Percentiles rank a stretch among this genome's conserved stretches.
Conservation (phyloP, 1,284 basidiomycete genomes). For the Ustanciosporium gigantosporum region DNA sequence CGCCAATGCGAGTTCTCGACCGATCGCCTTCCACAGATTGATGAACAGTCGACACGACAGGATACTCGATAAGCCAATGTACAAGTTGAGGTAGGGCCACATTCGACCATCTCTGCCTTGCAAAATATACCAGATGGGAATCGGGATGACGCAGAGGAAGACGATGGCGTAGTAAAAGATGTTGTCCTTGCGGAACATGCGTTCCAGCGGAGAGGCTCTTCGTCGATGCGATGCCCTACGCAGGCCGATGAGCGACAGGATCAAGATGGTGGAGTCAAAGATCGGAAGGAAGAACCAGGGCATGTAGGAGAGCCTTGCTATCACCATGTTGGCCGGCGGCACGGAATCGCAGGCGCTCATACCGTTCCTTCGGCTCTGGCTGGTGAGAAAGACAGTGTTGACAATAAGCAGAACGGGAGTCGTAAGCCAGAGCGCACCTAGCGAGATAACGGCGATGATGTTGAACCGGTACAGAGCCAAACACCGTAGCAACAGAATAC, state of each 20-base stretch:
- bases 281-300: slow-evolving; percentile 42
- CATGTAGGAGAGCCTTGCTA: slow-evolving; percentile 28
- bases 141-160: slow-evolving; percentile 35
- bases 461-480: slow-evolving; percentile 37
- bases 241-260: slow-evolving; percentile 27
- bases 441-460: slow-evolving; percentile 15
- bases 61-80: slow-evolving; percentile 35
- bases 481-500: slow-evolving; percentile 33
- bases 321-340: slow-evolving; percentile 16
- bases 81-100: slow-evolving; percentile 39
- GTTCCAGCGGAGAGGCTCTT: slow-evolving; percentile 25
- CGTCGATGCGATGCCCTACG: slow-evolving; percentile 27
- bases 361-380: slow-evolving; percentile 29
- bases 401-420: slow-evolving; percentile 32
- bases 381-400: slow-evolving; percentile 22
- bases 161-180: slow-evolving; percentile 37
- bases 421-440: slow-evolving; percentile 30
- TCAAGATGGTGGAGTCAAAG: slow-evolving; percentile 35
- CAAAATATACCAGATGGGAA: slow-evolving; percentile 34
- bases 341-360: slow-evolving; percentile 32
- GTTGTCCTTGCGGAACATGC: slow-evolving; percentile 41
- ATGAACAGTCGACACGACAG: slow-evolving; percentile 37
- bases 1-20: slow-evolving; percentile 31
- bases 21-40: slow-evolving; percentile 44
- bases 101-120: slow-evolving; percentile 25